phyloP scores from a whole-genome alignment of 441 rosid genomes.

The Populus hybrid region DNA sequence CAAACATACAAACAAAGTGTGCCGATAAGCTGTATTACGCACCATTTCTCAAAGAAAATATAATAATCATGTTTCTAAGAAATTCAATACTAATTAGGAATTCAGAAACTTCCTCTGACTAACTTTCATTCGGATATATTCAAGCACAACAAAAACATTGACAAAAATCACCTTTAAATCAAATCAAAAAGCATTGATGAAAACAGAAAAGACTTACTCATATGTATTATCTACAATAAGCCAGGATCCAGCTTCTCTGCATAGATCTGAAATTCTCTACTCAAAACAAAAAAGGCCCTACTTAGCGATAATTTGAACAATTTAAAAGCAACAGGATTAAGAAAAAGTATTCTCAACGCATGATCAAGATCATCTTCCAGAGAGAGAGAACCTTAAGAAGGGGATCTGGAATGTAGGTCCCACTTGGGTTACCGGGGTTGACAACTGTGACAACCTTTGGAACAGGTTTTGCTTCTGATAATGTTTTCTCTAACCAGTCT shows the following conservation, averaged over 20 bases:
- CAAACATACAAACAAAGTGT: background rate
- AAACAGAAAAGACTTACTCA: slow-evolving; percentile 61
- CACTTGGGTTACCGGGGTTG: slow-evolving; percentile 96
- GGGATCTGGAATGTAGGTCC: slow-evolving; percentile 83
- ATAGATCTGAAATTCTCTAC: slow-evolving; percentile 87
- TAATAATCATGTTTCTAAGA: background rate
- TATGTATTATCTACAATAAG: slow-evolving; percentile 96
- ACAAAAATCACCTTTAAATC: background rate
- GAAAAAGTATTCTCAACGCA: background rate
- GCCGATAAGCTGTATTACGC: background rate
- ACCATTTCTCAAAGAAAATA: background rate
- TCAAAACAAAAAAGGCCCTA: slow-evolving; percentile 23
- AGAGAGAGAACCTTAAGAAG: slow-evolving; percentile 66
- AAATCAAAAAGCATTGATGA: background rate
- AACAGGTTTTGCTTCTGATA: slow-evolving; percentile 63
- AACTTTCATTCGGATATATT: background rate
- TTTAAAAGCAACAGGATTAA: background rate
- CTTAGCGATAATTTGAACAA: slow-evolving; percentile 18
- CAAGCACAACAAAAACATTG: background rate
- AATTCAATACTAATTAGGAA: background rate
- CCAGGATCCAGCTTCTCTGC: slow-evolving; percentile 90
- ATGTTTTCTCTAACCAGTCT: slow-evolving; percentile 86
- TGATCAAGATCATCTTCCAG: background rate
- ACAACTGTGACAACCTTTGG: slow-evolving; percentile 95
- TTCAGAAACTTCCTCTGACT: background rate